Evolutionary conservation across 75 land plant genomes (phyloP).

Genomic region (Pseudotsuga menziesii): DNA sequence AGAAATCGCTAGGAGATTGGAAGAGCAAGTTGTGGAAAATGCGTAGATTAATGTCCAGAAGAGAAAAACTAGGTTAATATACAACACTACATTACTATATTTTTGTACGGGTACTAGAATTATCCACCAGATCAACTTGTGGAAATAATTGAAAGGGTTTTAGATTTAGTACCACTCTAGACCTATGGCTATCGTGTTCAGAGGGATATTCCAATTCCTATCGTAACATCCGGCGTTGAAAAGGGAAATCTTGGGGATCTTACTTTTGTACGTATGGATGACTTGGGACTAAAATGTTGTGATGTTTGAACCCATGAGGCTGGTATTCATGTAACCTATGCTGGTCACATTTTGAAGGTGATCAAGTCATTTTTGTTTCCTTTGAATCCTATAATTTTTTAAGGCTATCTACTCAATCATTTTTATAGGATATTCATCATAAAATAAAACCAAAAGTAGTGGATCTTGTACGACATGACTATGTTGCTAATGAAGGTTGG

Average conservation of each 20-base stretch:
- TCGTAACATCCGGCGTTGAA: constrained; percentile 98
- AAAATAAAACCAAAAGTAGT: constrained; percentile 97
- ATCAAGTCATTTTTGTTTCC: background rate
- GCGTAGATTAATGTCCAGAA: background rate
- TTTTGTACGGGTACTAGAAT: constrained; percentile 69
- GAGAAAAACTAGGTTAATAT: background rate
- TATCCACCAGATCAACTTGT: constrained; percentile 98
- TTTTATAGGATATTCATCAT: constrained; percentile 87
- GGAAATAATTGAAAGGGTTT: constrained; percentile 85
- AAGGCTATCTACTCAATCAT: constrained; percentile 1
- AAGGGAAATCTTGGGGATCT: constrained; percentile 97
- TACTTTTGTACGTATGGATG: constrained; percentile 96
- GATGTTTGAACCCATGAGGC: constrained; percentile 99
- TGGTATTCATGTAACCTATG: constrained; percentile 84
- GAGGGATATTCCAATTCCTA: constrained; percentile 98
- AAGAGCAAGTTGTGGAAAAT: background rate
- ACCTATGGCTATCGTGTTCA: constrained; percentile 97
- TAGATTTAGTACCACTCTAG: constrained; percentile 98
- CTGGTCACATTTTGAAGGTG: background rate
- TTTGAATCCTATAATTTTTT: background rate
- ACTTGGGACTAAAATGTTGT: constrained; percentile 94
- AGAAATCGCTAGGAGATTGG: background rate
- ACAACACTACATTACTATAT: background rate
- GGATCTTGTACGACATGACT: constrained; percentile 95
- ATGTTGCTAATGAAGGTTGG: constrained; percentile 99